Conservation (phyloP, 1,284 basidiomycete genomes). For the Omphalotus olearius region DNA sequence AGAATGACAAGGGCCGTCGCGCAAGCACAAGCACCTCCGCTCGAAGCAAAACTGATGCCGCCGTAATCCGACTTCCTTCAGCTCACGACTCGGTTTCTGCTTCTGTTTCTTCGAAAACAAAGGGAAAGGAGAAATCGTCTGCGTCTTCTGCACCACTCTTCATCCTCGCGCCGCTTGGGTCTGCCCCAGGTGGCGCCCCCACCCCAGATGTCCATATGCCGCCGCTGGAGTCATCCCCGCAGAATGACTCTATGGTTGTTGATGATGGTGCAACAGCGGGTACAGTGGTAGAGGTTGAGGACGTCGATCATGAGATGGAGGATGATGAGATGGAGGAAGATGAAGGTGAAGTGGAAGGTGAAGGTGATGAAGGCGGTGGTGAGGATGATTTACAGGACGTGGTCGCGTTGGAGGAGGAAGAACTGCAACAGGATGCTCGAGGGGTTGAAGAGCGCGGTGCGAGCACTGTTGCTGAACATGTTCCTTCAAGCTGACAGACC, state of each 20-base stretch:
- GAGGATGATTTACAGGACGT: constrained; percentile 26
- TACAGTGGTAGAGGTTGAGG: constrained; percentile 24
- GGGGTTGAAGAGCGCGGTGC: constrained; percentile 23
- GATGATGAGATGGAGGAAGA: constrained; percentile 28
- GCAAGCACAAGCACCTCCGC: constrained; percentile 22
- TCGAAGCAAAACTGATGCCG: constrained; percentile 5
- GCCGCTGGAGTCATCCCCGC: not conserved
- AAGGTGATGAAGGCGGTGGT: constrained; percentile 20
- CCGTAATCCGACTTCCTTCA: constrained; percentile 15
- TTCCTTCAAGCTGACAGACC: too few species aligned
- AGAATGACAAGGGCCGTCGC: constrained; percentile 50
- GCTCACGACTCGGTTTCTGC: too few species aligned
- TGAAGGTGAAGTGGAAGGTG: constrained; percentile 21
- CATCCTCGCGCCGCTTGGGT: not conserved
- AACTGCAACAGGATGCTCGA: constrained; percentile 24
- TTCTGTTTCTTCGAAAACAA: constrained; percentile 15
- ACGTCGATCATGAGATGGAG: constrained; percentile 26
- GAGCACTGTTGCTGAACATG: not conserved
- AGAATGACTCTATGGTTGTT: constrained; percentile 15
- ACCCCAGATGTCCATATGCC: too few species aligned
- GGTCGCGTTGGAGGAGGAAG: constrained; percentile 32
- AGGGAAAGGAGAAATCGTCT: constrained; percentile 30
- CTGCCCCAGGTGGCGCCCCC: too few species aligned
- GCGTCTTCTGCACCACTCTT: not conserved
- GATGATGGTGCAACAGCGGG: not conserved